phyloP scores from a whole-genome alignment of 371 early-diverging fungal species.

The Batkoa obscura region DNA sequence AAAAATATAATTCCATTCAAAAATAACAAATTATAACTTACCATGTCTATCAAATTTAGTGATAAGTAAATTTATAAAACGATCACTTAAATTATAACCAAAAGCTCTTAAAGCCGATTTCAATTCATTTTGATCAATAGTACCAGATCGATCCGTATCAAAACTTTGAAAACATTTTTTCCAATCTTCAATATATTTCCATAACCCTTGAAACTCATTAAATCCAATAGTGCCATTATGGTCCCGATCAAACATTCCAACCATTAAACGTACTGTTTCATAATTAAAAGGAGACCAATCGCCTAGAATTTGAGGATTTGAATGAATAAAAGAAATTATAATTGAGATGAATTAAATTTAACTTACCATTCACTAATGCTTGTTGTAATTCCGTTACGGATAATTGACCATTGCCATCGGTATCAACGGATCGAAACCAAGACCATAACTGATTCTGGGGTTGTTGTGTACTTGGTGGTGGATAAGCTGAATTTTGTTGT shows the following conservation, averaged over 20 bases:
- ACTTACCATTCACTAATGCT: conserved; percentile 31
- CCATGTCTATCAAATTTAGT: conserved; percentile 42
- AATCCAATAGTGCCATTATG: conserved; percentile 45
- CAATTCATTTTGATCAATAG: conserved; percentile 52
- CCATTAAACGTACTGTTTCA: conserved; percentile 22
- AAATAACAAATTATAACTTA: neutral
- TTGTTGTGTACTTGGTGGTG: neutral
- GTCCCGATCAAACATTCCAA: conserved; percentile 35
- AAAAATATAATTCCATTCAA: too few relatives aligned
- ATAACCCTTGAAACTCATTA: conserved; percentile 60
- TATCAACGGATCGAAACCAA: conserved; percentile 11
- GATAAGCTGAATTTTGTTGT: too few relatives aligned
- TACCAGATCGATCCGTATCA: conserved; percentile 60
- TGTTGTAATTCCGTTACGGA: conserved; percentile 29
- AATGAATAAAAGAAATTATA: neutral
- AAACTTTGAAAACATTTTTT: conserved; percentile 57
- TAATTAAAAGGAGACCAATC: conserved; percentile 19
- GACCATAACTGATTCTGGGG: conserved; percentile 4
- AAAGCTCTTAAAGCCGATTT: conserved; percentile 51
- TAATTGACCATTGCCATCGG: conserved; percentile 11
- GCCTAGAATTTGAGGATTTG: conserved; percentile 4
- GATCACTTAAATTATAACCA: conserved; percentile 42
- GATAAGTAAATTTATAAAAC: conserved; percentile 32
- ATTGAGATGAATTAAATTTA: too few relatives aligned
- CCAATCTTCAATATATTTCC: conserved; percentile 56